Evolutionary conservation across 2,329 filamentous ascomycete species (phyloP), one percentile per base, ranked within the genome.

Genomic region (Fusarium metavorans): DNA sequence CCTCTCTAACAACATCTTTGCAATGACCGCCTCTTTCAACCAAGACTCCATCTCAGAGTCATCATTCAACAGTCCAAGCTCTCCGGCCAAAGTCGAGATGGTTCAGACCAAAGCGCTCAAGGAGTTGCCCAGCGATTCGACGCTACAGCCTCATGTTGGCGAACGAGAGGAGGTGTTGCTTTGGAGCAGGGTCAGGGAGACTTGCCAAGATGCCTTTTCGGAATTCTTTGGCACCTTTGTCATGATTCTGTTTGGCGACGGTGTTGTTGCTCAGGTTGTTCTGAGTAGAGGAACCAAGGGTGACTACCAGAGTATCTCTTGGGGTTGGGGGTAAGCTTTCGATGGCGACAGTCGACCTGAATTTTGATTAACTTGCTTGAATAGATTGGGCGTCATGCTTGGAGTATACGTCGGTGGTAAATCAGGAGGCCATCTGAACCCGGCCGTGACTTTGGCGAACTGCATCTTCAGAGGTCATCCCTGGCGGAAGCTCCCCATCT

Each of bases 191-290:
- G 81, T 90, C 32, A 86, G 91, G 50, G 81, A 84, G 23, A 75
- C 82, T 32, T 83, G 88, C 41, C 86, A 88, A 68, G 91, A 93
- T 71, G 88, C 87, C 2, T 90, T 93, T 73, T 89, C 90, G 1
- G 91, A 94, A 75, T 93, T 93, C 82, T 88, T 92, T 59, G 92
- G 91, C 9, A 92, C 90, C 14, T 91, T 94, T 84, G 87, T 92
- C 64, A 81, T 94, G 71, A 85, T 94, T 68, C 82, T 94, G 45
- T 94, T 94, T 76, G 92, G 92, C 5, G 89, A 94, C 70, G 92
- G 91, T n/a, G 90, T 90, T 64, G 90, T 94, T 23, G 92, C 92
- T 4, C 92, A 94, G 80, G 92, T 93, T 1, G 83, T 90, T 0
- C 85, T 94, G 14, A 91, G 89, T 67, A 81, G 80, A 5, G 80